Conservation (phyloP, 1,284 basidiomycete species). For the Cutaneotrichosporon sp. region DNA sequence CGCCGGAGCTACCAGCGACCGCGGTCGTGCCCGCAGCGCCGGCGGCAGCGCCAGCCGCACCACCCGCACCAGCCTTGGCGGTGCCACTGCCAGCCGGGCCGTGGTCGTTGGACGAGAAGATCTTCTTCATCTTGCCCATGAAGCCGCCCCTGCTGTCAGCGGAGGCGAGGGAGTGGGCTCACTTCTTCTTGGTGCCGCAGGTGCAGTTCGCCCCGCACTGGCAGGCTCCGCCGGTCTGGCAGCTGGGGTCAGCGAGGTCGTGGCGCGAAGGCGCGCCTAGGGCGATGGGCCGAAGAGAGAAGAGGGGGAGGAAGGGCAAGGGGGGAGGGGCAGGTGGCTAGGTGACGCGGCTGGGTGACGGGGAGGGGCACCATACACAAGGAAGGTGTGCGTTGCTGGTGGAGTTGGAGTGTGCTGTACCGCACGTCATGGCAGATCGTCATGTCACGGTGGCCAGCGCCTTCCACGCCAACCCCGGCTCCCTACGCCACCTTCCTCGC, state of each 20-base stretch:
- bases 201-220: constrained; percentile 15
- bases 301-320: not conserved
- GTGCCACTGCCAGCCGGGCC: not conserved
- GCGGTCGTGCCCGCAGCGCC: not conserved
- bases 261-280: not conserved
- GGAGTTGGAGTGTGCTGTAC: too few species aligned
- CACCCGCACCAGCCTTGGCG: not conserved
- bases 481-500: too few species aligned
- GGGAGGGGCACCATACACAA: too few species aligned
- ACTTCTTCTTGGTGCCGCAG: constrained; percentile 15
- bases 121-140: constrained; percentile 8
- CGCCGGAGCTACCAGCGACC: not conserved
- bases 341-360: not conserved
- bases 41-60: not conserved
- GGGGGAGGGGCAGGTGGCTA: not conserved
- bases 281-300: not conserved
- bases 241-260: not conserved
- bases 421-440: too few species aligned
- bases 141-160: constrained; percentile 3
- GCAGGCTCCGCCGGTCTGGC: constrained; percentile 27
- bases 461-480: too few species aligned
- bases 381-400: too few species aligned
- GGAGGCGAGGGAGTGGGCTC: not conserved
- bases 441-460: too few species aligned
- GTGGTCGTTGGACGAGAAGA: constrained; percentile 1